Conservation (phyloP, 2,329 filamentous ascomycete species). For the Pezicula rhizophila region DNA sequence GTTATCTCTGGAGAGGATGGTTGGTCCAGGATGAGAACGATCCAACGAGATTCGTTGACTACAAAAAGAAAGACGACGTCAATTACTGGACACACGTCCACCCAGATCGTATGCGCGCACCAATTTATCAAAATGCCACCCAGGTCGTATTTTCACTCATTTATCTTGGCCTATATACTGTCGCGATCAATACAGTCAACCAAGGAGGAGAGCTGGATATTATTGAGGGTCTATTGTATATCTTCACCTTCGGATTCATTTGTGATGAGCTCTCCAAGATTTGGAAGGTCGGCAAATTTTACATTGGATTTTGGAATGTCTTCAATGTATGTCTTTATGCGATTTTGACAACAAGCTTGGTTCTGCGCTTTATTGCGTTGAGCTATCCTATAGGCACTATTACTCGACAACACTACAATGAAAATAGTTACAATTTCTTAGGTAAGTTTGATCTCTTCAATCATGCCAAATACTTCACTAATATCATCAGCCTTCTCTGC, state of each 20-base stretch:
- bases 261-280: slow-evolving; percentile 84
- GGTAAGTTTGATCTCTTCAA: slow-evolving; percentile 11
- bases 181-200: slow-evolving; percentile 92
- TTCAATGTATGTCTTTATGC: slow-evolving; percentile 84
- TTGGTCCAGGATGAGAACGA: slow-evolving; percentile 93
- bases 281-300: slow-evolving; percentile 88
- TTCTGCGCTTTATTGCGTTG: slow-evolving; percentile 73
- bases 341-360: slow-evolving; percentile 71
- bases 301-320: slow-evolving; percentile 93
- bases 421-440: slow-evolving; percentile 86
- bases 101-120: slow-evolving; percentile 88
- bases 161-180: slow-evolving; percentile 80
- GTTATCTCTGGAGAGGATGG: slow-evolving; percentile 92
- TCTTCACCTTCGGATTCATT: slow-evolving; percentile 87
- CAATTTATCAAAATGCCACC: slow-evolving; percentile 84
- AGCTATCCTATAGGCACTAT: slow-evolving; percentile 46
- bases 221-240: slow-evolving; percentile 77
- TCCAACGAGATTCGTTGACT: slow-evolving; percentile 82
- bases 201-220: slow-evolving; percentile 74
- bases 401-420: slow-evolving; percentile 57
- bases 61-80: slow-evolving; percentile 73
- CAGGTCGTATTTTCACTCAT: slow-evolving; percentile 80
- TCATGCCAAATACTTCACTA: slow-evolving; percentile 3
- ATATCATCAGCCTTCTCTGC: slow-evolving; percentile 64
- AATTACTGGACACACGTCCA: slow-evolving; percentile 79